phyloP scores from a whole-genome alignment of 257 asterid species.

The Scutellaria galericulata region DNA sequence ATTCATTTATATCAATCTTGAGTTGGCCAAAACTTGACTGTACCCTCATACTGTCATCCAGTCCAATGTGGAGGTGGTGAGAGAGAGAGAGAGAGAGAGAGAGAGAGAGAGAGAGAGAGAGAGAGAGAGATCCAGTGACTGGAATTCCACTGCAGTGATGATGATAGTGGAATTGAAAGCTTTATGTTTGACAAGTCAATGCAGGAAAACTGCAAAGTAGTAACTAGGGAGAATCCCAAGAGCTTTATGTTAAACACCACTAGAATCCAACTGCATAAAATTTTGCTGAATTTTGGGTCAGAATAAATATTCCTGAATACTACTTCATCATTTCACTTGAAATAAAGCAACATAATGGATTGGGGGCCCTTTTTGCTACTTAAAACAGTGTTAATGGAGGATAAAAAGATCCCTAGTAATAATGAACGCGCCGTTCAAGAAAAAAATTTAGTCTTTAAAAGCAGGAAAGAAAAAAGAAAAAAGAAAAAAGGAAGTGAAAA shows the following conservation, averaged over 20 bases:
- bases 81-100: not conserved
- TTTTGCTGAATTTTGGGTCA: slow-evolving; percentile 29
- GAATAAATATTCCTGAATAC: slow-evolving; percentile 34
- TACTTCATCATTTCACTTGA: slow-evolving; percentile 27
- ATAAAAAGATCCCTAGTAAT: slow-evolving; percentile 49
- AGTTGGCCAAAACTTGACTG: too few species aligned
- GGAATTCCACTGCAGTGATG: not conserved
- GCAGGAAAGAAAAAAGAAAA: not conserved
- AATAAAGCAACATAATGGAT: slow-evolving; percentile 33
- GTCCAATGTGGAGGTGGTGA: too few species aligned
- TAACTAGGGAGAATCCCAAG: slow-evolving; percentile 33
- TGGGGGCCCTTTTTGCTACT: slow-evolving; percentile 57
- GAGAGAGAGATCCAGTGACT: not conserved
- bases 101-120: not conserved
- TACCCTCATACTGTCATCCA: too few species aligned
- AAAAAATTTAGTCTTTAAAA: slow-evolving; percentile 37
- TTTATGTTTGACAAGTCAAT: slow-evolving; percentile 39
- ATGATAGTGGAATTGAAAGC: slow-evolving; percentile 3
- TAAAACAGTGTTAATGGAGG: slow-evolving; percentile 45
- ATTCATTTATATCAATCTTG: too few species aligned
- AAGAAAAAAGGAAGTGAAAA: not conserved
- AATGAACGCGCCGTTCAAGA: slow-evolving; percentile 75
- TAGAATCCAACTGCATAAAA: slow-evolving; percentile 28
- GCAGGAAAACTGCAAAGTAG: slow-evolving; percentile 41
- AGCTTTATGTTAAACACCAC: not conserved